Percentiles rank a stretch among this genome's conserved stretches.
These are phyloP conservation scores for Cryptococcus hybrid DNA, from an alignment of 1,284 basidiomycete species.

Conservation along the genomic window DNA sequence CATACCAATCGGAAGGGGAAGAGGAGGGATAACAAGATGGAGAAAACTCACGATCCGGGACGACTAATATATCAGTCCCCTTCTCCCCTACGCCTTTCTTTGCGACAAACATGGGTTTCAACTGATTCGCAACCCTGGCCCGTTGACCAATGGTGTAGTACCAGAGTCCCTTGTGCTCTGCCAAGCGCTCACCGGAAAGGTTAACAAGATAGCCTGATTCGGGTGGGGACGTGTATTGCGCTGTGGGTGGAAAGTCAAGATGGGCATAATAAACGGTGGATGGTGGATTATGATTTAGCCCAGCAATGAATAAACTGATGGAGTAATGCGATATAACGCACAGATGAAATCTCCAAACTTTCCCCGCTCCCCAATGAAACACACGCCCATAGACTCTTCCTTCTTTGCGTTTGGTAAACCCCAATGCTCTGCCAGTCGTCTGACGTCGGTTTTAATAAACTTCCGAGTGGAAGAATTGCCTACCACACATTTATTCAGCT, in stretches of 20 bases:
- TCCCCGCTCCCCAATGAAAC: conserved; percentile 83
- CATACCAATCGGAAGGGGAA: neutral
- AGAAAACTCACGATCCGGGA: conserved; percentile 62
- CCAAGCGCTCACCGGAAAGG: conserved; percentile 59
- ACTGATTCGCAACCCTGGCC: conserved; percentile 65
- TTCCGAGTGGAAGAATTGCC: conserved; percentile 75
- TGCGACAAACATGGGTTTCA: conserved; percentile 69
- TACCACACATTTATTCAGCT: conserved; percentile 38
- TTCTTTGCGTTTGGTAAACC: conserved; percentile 73
- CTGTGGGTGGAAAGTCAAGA: conserved; percentile 49
- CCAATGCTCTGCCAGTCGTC: conserved; percentile 69
- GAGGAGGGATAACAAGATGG: neutral
- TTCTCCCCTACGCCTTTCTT: conserved; percentile 65
- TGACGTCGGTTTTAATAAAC: conserved; percentile 64
- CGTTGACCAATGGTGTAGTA: conserved; percentile 84
- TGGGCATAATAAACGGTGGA: neutral
- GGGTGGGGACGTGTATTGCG: conserved; percentile 69
- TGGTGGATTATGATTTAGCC: neutral
- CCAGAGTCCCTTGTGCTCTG: conserved; percentile 75
- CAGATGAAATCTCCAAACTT: conserved; percentile 74
- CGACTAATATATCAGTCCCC: conserved; percentile 62
- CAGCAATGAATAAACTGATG: neutral
- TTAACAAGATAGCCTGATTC: conserved; percentile 62
- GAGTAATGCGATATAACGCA: conserved; percentile 40
- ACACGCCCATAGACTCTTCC: conserved; percentile 93